phyloP scores from a whole-genome alignment of 2,329 filamentous ascomycete genomes.

The Colletotrichum truncatum region DNA sequence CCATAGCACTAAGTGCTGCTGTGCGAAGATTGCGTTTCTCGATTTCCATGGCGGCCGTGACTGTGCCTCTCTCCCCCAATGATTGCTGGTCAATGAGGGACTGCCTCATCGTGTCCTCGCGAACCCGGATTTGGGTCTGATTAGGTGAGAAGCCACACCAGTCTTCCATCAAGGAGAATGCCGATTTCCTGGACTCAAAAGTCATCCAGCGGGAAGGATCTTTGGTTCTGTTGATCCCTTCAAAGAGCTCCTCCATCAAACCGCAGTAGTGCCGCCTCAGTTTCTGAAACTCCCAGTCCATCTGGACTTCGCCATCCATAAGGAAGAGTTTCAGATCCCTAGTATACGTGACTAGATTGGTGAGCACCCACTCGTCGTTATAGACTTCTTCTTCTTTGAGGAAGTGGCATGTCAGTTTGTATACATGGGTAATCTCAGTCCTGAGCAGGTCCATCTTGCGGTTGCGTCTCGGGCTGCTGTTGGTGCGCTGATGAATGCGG shows the following conservation, averaged over 20 bases:
- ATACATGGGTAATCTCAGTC: slow-evolving; percentile 95
- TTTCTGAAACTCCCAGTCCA: slow-evolving; percentile 93
- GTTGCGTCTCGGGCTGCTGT: slow-evolving; percentile 83
- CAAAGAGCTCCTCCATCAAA: slow-evolving; percentile 90
- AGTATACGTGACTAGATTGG: slow-evolving; percentile 87
- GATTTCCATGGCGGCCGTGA: slow-evolving; percentile 93
- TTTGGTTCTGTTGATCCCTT: slow-evolving; percentile 85
- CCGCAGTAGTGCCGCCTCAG: slow-evolving; percentile 94
- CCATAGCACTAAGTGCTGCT: slow-evolving; percentile 94
- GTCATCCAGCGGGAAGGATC: slow-evolving; percentile 96
- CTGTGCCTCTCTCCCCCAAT: slow-evolving; percentile 77
- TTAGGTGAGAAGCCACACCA: slow-evolving; percentile 99
- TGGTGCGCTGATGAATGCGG: slow-evolving; percentile 85
- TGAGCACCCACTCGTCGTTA: slow-evolving; percentile 89
- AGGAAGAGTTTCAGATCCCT: slow-evolving; percentile 94
- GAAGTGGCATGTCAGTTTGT: slow-evolving; percentile 92
- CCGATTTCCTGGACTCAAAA: slow-evolving; percentile 94
- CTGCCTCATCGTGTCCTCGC: slow-evolving; percentile 88
- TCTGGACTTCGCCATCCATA: slow-evolving; percentile 93
- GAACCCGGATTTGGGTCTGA: slow-evolving; percentile 79
- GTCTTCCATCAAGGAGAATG: slow-evolving; percentile 97
- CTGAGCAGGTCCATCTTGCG: slow-evolving; percentile 86
- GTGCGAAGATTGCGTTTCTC: slow-evolving; percentile 93
- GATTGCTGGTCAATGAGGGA: slow-evolving; percentile 84
- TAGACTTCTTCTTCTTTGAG: slow-evolving; percentile 81